Conservation (phyloP, 2,329 filamentous ascomycete genomes). For the Colletotrichum sp. region DNA sequence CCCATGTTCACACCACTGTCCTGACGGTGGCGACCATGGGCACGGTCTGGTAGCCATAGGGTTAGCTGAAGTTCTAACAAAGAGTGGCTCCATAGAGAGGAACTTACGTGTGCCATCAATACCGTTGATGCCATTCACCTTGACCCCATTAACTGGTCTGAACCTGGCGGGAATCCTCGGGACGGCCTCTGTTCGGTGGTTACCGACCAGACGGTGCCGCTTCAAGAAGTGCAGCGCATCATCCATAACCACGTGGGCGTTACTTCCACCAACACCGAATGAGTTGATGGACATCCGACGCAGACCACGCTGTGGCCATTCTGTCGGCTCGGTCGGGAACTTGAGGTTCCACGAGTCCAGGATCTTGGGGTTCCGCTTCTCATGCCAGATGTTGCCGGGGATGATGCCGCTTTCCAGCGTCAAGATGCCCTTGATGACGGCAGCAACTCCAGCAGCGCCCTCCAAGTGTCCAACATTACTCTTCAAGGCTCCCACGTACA, state of each 20-base stretch:
- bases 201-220: slow-evolving; percentile 2
- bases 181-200: slow-evolving; percentile 1
- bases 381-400: slow-evolving; percentile 33
- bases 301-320: slow-evolving; percentile 35
- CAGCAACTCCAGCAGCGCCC: slow-evolving; percentile 25
- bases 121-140: background rate
- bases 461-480: slow-evolving; percentile 32
- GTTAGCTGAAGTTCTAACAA: background rate
- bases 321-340: slow-evolving; percentile 32
- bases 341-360: slow-evolving; percentile 27
- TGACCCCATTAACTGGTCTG: background rate
- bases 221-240: slow-evolving; percentile 27
- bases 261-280: slow-evolving; percentile 24
- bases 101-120: background rate
- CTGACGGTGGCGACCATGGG: background rate
- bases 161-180: background rate
- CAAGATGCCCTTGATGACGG: slow-evolving; percentile 32
- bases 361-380: slow-evolving; percentile 34
- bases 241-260: slow-evolving; percentile 35
- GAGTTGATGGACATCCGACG: slow-evolving; percentile 61
- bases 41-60: background rate
- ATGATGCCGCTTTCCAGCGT: slow-evolving; percentile 35
- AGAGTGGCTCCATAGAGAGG: accelerated
- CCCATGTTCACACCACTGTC: slow-evolving; percentile 9
- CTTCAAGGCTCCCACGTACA: slow-evolving; percentile 23